Base-by-base conservation (phyloP, 257 asterid species). In the Buddleja alternifolia region DNA sequence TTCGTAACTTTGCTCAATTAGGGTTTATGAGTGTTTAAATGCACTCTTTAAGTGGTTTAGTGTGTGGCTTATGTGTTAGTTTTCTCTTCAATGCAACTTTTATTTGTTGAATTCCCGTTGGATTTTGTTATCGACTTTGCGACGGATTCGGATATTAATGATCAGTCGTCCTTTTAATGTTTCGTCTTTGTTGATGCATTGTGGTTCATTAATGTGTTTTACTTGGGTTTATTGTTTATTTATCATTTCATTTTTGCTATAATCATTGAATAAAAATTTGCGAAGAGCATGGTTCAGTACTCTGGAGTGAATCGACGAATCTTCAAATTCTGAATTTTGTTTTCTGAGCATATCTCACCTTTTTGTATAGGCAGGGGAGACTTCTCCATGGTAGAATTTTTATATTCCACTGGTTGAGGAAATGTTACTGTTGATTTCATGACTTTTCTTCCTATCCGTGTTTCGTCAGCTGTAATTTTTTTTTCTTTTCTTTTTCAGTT, bases 21-120 rank as follows among this genome's bases (percentile, higher is more conserved):
- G 88, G 84, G 86, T 61, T 79, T 79, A 64, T 71, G 54, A 64
- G 75, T 69, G 45, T 62, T 50, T n/a, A 57, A 55, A 63, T 51
- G 48, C n/a, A 56, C 36, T 17, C 61, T 71, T 48, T 40, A 63
- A 71, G 77, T 76, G 75, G 17, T 72, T 39, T 61, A 16, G 29
- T 68, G 11, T 71, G 79, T 37, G 56, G 46, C 52, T 37, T 50
- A 3, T 37, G 61, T 45, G 69, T 41, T 50, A 50, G 51, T 25
- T 71, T 54, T 24, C 10, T 40, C n/a, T 75, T 67, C 29, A 62
- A 36, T 71, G 69, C 53, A 70, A 11, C 29, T 68, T 67, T 68
- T 53, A 9, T 59, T 40, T 67, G 59, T 63, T 52, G 75, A 60
- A 58, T 65, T 76, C 52, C 12, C 8, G 7, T 32, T 60, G 67